Base-by-base conservation (phyloP, 345 rosid genomes). In the Pelargonium nanum region DNA sequence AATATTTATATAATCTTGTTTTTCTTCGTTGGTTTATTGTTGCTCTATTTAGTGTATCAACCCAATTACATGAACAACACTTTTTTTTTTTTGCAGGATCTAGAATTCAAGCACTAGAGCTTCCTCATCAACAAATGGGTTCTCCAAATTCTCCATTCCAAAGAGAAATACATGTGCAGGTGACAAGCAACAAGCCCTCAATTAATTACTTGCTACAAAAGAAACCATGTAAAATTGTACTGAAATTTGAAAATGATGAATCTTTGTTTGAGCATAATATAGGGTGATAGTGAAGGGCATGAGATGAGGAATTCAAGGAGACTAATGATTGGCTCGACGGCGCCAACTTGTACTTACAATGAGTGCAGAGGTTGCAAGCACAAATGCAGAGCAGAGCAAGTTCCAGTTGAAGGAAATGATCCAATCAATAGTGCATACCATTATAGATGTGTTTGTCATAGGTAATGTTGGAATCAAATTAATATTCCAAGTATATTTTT, bases 361-460 rank as follows among this genome's bases (percentile, higher is more conserved):
- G 98, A 88, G 66, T 91, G 98, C 64, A 83, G 95, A 79, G 98
- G 95, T 20, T 91, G 98, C 85, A 88, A 78, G 75, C 82, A 80
- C 83, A 86, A 76, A 71, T 91, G 98, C 71, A 85, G 87, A 68
- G 96, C 96, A 12, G 93, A 91, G 63, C 96, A 91, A 80, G 98
- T 91, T 53, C 98, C 95, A 0, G 95, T 91, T 0, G 96, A 91
- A 77, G 96, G 96, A 56, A 86, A 91, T 63, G 95, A 91, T 77
- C 95, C 96, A 25, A 85, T 85, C 32, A 83, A 85, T 59, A 91
- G 96, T 78, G 80, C 98, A 12, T 91, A 86, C 71, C 96, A 78
- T 64, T 91, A 88, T 77, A 83, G 80, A 80, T 91, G 96, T 80
- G 85, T 88, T 56, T 91, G 98, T 65, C 92, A 84, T 66, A 75